Evolutionary conservation across 495 filamentous ascomycete genomes (phyloP), one percentile per base, ranked within the genome.

Genomic region (Xylona heveae): DNA sequence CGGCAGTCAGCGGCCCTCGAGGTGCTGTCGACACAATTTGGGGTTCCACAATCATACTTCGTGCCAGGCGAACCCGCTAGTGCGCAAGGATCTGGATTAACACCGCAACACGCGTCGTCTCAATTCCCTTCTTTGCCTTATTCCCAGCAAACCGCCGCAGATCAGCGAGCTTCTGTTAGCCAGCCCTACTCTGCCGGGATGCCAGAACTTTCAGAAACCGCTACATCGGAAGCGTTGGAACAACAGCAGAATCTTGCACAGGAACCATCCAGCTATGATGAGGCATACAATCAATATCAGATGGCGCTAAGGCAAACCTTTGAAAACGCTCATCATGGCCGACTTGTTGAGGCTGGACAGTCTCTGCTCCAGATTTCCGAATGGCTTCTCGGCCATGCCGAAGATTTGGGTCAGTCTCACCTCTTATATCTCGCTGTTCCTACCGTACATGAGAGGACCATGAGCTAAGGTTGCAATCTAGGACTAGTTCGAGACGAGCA

Each of bases 1-100:
- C 76, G 80, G 59, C 79, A 77, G 42, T 66, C 72, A 59, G 72
- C 80, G 68, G 69, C 68, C 26, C 64, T 92, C 45, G 79, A 88
- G 42, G 71, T 80, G 47, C 62, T 88, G 48, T 59, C 73, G 36
- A 66, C 68, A 39, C 70, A 71, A 41, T 75, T 76, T 53, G 31
- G 21, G 21, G 58, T 58, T 25, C 59, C 72, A 45, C 55, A 71
- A 62, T 78, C 74, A 51, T 94, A 90, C 57, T 93, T 85, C 45
- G 42, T 54, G 48, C 55, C 67, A 36, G 62, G 62, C 47, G 78
- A 82, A 45, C 61, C 72, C 48, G 61, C 72, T 41, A 72, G 62
- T 42, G 55, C 70, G 18, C 62, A 72, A 34, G 55, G 68, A 31
- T 52, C 68, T 30, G 57, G 64, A 2, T 33, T 53, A 13, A 53